Evolutionary conservation across 2,329 filamentous ascomycete species (phyloP).

Genomic region (Trichophyton equinum): DNA sequence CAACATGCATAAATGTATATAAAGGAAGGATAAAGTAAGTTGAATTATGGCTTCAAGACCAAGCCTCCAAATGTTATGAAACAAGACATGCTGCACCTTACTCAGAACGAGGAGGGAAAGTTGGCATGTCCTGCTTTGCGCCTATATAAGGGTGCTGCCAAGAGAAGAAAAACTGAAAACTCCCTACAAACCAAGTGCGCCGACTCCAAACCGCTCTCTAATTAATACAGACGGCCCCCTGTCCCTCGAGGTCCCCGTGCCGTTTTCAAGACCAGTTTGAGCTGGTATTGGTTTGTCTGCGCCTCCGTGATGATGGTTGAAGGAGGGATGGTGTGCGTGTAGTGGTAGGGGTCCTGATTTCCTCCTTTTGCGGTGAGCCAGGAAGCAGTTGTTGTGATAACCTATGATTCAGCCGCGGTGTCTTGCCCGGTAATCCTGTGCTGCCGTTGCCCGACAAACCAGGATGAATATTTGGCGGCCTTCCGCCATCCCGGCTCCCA

Average conservation of each 20-base stretch:
- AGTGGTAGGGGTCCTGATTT: conserved; percentile 23
- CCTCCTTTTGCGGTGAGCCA: conserved; percentile 27
- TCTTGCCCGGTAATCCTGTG: conserved; percentile 18
- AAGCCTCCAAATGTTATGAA: not conserved
- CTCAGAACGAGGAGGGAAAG: not conserved
- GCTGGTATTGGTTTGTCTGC: conserved; percentile 24
- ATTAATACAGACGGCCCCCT: conserved; percentile 1
- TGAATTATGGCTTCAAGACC: not conserved
- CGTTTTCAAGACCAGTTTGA: not conserved
- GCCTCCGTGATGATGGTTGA: conserved; percentile 25
- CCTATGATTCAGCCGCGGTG: conserved; percentile 26
- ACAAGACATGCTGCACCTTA: not conserved
- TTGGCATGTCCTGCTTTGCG: not conserved
- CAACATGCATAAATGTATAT: not conserved
- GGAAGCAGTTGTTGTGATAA: conserved; percentile 25
- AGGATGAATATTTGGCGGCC: conserved; percentile 16
- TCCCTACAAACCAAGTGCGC: not conserved
- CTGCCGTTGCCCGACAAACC: conserved; percentile 18
- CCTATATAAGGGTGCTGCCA: not conserved
- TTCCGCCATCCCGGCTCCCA: conserved; percentile 31
- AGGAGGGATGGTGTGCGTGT: conserved; percentile 26
- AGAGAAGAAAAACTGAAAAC: not conserved
- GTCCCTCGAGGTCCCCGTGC: no score
- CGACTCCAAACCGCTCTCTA: not conserved
- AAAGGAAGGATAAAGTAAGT: not conserved